Base-by-base conservation (phyloP, 2,329 filamentous ascomycete genomes). In the Elsinoe necatrix region DNA sequence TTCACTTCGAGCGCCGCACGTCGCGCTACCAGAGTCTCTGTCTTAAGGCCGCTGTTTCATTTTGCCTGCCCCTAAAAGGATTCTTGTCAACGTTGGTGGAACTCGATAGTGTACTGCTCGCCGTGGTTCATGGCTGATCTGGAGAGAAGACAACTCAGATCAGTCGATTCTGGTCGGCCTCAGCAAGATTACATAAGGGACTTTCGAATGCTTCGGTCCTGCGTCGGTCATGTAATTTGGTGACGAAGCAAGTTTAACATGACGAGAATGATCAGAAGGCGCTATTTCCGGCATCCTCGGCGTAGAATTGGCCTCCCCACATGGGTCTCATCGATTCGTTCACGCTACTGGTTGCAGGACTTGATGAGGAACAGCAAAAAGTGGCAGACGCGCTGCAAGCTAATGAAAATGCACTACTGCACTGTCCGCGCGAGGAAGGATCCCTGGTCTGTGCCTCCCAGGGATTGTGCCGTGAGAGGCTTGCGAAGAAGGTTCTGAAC, bases 171-270 rank as follows among this genome's bases (percentile, higher is more conserved):
- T 34, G 45, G 27, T 14, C 31, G 27, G 18, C 45, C 45, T 50
- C 45, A 25, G 45, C 27, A 50, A 18, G n/a, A n/a, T 25, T 34
- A 25, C 45, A 50, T 9, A 31, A n/a, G 12, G 14, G 16, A 45
- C 9, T 45, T 45, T 29, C 9, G n/a, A n/a, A 45, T 45, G 41
- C 41, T 27, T 14, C 41, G 20, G 12, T 45, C 25, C 4, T 25
- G 16, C 25, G 20, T 34, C 16, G 11, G 25, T 50, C 45, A 50
- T 18, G 11, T 8, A 31, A 31, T 50, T 43, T 21, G 45, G 29
- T 34, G 25, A 31, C 45, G 9, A 18, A 31, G 45, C 45, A 31
- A 50, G 25, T 31, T 50, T 50, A 25, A 50, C 45, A 50, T 50
- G 8, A 21, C 12, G 3, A 50, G n/a, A 11, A 11, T 6, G 42